A percentile compares a stretch with the other conserved stretches of the same genome.
phyloP scores from a whole-genome alignment of 495 filamentous ascomycete genomes.

The Trichodelitschia bisporula region DNA sequence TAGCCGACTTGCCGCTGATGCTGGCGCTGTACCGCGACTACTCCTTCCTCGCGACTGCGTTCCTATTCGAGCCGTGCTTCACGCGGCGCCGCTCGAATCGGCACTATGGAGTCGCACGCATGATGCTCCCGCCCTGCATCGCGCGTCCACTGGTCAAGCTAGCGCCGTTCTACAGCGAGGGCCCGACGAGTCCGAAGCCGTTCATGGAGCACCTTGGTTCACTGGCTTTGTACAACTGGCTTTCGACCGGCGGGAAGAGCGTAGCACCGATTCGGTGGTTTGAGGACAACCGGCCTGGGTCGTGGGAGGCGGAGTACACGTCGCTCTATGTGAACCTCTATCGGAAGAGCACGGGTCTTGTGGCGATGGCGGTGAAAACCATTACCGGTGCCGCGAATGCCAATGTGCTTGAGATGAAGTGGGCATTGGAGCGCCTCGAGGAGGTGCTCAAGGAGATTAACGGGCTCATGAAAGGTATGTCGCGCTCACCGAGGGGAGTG shows the following conservation, averaged over 20 bases:
- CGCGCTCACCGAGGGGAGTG: too few species aligned
- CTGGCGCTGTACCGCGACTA: conserved; percentile 79
- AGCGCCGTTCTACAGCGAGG: conserved; percentile 50
- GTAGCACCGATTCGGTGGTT: conserved; percentile 35
- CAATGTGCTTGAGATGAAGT: too few species aligned
- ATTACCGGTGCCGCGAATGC: too few species aligned
- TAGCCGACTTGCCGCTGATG: conserved; percentile 42
- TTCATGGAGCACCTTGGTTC: conserved; percentile 92
- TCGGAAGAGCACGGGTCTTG: neutral
- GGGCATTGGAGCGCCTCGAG: conserved; percentile 5
- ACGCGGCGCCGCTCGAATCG: conserved; percentile 25
- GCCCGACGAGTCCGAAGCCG: conserved; percentile 43
- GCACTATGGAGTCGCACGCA: conserved; percentile 53
- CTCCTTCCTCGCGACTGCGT: conserved; percentile 66
- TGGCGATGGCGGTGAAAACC: neutral
- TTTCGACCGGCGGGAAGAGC: conserved; percentile 30
- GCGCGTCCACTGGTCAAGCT: conserved; percentile 52
- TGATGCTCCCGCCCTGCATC: conserved; percentile 41
- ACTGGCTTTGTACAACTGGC: conserved; percentile 76
- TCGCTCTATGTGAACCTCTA: conserved; percentile 1
- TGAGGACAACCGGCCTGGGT: conserved; percentile 27
- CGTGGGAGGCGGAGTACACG: neutral
- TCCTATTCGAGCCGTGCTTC: conserved; percentile 87
- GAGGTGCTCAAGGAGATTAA: conserved; percentile 1
- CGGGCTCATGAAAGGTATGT: too few species aligned